Conservation (phyloP, 805 yeast species). For the Kodamaea neixiangensis region DNA sequence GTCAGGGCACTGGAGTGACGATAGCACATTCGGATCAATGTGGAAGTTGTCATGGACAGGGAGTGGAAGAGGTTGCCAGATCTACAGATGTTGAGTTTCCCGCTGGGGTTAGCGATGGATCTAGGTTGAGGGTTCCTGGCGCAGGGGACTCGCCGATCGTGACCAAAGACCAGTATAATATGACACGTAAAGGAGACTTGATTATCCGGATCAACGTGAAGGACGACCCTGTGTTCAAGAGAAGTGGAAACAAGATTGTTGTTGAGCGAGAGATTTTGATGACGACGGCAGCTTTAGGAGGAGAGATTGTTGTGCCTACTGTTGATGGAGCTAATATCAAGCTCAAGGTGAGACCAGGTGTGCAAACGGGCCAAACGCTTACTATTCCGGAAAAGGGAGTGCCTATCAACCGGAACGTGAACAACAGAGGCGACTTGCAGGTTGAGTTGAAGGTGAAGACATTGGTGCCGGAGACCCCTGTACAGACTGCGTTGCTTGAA, state of each 20-base stretch:
- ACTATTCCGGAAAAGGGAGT: conserved; percentile 87
- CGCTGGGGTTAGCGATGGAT: conserved; percentile 83
- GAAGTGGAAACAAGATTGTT: conserved; percentile 67
- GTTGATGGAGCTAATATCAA: conserved; percentile 76
- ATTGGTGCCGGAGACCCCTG: conserved; percentile 72
- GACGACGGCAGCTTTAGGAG: conserved; percentile 97
- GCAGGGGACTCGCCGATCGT: conserved; percentile 88
- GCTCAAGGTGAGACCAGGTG: conserved; percentile 80
- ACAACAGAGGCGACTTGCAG: conserved; percentile 75
- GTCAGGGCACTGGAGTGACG: conserved; percentile 87
- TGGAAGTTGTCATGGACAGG: conserved; percentile 82
- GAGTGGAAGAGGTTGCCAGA: conserved; percentile 68
- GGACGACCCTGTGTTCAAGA: conserved; percentile 68
- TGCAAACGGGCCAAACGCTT: conserved; percentile 72
- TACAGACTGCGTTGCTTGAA: conserved; percentile 87
- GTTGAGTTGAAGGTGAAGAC: conserved; percentile 73
- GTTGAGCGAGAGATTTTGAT: conserved; percentile 71
- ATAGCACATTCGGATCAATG: conserved; percentile 73
- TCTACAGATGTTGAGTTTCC: conserved; percentile 85
- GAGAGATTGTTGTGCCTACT: conserved; percentile 87
- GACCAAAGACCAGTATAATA: conserved; percentile 69
- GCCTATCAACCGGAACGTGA: conserved; percentile 57
- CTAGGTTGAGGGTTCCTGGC: conserved; percentile 78
- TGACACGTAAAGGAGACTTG: conserved; percentile 80
- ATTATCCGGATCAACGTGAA: conserved; percentile 77